phyloP scores from a whole-genome alignment of 768 basidiomycete genomes.

The Boletus rubroflammeus region DNA sequence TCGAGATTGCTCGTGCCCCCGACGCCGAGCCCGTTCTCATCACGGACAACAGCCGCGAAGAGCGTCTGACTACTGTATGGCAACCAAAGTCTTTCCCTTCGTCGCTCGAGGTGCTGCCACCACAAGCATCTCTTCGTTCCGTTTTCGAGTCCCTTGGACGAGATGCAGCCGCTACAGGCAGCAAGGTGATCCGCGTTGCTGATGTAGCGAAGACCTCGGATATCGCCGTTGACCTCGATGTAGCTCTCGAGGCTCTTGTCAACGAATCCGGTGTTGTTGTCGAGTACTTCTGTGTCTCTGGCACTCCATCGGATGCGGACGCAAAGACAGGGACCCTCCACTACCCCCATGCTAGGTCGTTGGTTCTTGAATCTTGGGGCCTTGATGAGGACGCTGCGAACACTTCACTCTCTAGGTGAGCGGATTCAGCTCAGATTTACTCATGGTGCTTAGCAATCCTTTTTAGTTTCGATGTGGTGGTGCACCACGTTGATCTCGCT shows the following conservation, averaged over 20 bases:
- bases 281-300: slow-evolving; percentile 20
- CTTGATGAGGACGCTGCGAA: slow-evolving; percentile 4
- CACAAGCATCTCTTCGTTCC: slow-evolving; percentile 8
- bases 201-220: slow-evolving; percentile 21
- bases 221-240: slow-evolving; percentile 17
- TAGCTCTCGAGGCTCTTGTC: slow-evolving; percentile 15
- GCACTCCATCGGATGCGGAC: slow-evolving; percentile 20
- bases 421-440: background rate
- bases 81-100: slow-evolving; percentile 29
- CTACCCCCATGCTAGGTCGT: slow-evolving; percentile 12
- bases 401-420: slow-evolving; percentile 12
- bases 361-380: slow-evolving; percentile 22
- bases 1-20: slow-evolving; percentile 33
- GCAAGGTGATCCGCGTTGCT: slow-evolving; percentile 23
- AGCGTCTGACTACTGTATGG: slow-evolving; percentile 32
- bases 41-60: slow-evolving; percentile 24
- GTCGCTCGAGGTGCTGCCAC: slow-evolving; percentile 4
- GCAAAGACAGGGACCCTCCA: slow-evolving; percentile 15
- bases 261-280: slow-evolving; percentile 12
- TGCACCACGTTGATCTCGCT: slow-evolving; percentile 21
- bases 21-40: slow-evolving; percentile 26
- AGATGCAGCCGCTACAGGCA: slow-evolving; percentile 17
- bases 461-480: slow-evolving; percentile 19
- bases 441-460: background rate
- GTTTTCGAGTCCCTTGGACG: slow-evolving; percentile 17